phyloP scores from a whole-genome alignment of 805 yeast genomes.

The Wickerhamomyces chambardii region DNA sequence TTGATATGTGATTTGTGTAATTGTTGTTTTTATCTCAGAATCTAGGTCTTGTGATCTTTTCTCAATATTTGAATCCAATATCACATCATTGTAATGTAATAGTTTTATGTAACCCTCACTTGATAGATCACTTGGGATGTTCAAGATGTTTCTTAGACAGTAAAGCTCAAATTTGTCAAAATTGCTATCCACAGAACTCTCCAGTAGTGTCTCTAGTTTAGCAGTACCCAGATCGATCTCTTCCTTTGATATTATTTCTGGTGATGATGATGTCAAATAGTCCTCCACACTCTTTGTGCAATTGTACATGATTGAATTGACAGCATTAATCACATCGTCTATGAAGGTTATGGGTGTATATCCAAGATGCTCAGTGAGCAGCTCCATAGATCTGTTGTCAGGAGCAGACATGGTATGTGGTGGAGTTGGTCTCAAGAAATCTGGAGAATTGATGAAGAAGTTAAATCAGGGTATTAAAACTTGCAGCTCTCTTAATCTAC shows the following conservation, averaged over 20 bases:
- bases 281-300: conserved; percentile 74
- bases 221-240: conserved; percentile 78
- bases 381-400: conserved; percentile 29
- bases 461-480: no score
- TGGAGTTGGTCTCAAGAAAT: no score
- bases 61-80: conserved; percentile 10
- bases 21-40: conserved; percentile 21
- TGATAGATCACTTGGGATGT: conserved; percentile 57
- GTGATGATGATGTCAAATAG: conserved; percentile 33
- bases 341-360: conserved; percentile 75
- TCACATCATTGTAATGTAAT: conserved; percentile 57
- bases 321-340: conserved; percentile 84
- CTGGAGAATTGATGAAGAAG: no score
- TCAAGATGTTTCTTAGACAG: conserved; percentile 66
- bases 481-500: no score
- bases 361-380: conserved; percentile 81
- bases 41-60: conserved; percentile 18
- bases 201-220: conserved; percentile 67
- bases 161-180: conserved; percentile 85
- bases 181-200: conserved; percentile 66
- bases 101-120: conserved; percentile 59
- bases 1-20: conserved; percentile 32
- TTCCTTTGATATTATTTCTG: conserved; percentile 20
- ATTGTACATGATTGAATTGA: conserved; percentile 74
- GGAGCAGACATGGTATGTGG: conserved; percentile 28